Percentiles rank a stretch among this genome's conserved stretches.
phyloP scores from a whole-genome alignment of 164 flowering plant genomes.

The Umbellularia californica region DNA sequence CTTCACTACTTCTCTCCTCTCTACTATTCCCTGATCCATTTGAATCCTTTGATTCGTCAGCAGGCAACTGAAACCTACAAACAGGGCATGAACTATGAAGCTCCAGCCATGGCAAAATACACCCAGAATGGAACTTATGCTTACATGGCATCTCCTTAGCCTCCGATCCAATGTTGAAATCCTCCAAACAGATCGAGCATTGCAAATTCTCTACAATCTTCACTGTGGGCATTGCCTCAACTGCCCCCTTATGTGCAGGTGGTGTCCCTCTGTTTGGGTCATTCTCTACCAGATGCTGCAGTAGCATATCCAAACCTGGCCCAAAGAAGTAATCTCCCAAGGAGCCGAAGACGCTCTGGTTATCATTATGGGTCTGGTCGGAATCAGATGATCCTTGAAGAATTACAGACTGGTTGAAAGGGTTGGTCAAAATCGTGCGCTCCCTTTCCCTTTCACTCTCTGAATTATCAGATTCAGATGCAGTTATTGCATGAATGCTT shows the following conservation, averaged over 20 bases:
- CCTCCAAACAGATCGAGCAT: slow-evolving; percentile 80
- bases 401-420: slow-evolving; percentile 54
- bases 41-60: slow-evolving; percentile 48
- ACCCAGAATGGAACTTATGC: slow-evolving; percentile 69
- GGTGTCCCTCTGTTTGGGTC: slow-evolving; percentile 85
- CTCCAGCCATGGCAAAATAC: slow-evolving; percentile 79
- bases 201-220: slow-evolving; percentile 38
- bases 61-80: slow-evolving; percentile 72
- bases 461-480: slow-evolving; percentile 35
- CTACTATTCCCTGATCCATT: slow-evolving; percentile 23
- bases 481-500: slow-evolving; percentile 30
- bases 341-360: slow-evolving; percentile 31
- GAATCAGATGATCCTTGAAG: slow-evolving; percentile 44
- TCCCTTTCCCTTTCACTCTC: slow-evolving; percentile 34
- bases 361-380: slow-evolving; percentile 12
- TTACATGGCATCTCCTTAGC: slow-evolving; percentile 91
- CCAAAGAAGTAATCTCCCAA: slow-evolving; percentile 76
- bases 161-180: slow-evolving; percentile 57
- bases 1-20: background rate
- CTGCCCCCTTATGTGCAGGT: slow-evolving; percentile 71
- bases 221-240: slow-evolving; percentile 72
- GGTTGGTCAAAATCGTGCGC: slow-evolving; percentile 53
- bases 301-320: slow-evolving; percentile 62
- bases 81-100: slow-evolving; percentile 92
- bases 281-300: slow-evolving; percentile 88